phyloP scores from a whole-genome alignment of 768 basidiomycete genomes.

The Mycena leptocephala region DNA sequence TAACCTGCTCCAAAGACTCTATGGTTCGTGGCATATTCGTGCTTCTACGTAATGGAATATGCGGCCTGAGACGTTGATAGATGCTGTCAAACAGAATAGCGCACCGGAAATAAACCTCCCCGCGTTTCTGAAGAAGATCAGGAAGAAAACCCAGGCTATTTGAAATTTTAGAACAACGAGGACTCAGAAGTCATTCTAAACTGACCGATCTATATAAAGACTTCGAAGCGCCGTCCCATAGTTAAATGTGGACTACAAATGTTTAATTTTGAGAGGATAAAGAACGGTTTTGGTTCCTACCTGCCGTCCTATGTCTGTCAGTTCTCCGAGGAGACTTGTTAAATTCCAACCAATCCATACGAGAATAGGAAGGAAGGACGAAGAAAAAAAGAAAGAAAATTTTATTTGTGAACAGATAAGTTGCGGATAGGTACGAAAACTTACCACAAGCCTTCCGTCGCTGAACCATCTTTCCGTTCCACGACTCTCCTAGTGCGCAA shows the following conservation, averaged over 20 bases:
- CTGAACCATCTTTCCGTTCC: constrained; percentile 71
- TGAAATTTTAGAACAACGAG: background rate
- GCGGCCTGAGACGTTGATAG: background rate
- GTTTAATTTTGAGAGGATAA: background rate
- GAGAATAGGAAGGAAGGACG: background rate
- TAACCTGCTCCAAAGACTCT: constrained; percentile 81
- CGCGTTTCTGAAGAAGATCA: constrained; percentile 59
- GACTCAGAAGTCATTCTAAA: background rate
- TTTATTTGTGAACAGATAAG: background rate
- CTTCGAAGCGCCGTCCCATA: constrained; percentile 73
- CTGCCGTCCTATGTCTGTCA: constrained; percentile 81
- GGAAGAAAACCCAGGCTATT: constrained; percentile 79
- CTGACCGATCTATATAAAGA: constrained; percentile 79
- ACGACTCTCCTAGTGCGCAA: constrained; percentile 64
- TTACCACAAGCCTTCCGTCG: constrained; percentile 76
- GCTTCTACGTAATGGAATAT: constrained; percentile 57
- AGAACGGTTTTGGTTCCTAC: constrained; percentile 50
- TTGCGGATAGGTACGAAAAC: constrained; percentile 37
- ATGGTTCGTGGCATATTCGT: constrained; percentile 87
- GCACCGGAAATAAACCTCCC: constrained; percentile 74
- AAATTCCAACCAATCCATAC: background rate
- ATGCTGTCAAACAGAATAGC: background rate
- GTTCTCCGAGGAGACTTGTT: constrained; percentile 77
- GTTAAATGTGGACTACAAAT: constrained; percentile 72
- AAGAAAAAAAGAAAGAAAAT: background rate